Conservation (phyloP, 192 early-diverging fungal genomes). For the Coemansia sp. region DNA sequence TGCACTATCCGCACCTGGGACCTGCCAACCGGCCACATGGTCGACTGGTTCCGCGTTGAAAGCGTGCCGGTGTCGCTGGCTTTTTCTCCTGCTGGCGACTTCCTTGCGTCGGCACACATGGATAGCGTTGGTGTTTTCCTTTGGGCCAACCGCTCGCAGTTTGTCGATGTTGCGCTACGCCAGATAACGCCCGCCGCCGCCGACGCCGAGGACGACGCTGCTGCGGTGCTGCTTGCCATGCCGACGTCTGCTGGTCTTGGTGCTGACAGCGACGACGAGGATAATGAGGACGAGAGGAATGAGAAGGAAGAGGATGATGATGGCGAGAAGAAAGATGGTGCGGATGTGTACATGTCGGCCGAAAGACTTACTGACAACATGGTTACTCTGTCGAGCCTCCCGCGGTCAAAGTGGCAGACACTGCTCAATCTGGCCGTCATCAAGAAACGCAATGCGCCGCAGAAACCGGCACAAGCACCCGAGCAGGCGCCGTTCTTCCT, state of each 20-base stretch:
- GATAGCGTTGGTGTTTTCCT: constrained; percentile 90
- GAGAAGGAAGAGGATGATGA: neutral
- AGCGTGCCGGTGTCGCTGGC: constrained; percentile 80
- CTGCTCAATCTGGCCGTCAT: constrained; percentile 87
- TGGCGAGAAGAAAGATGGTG: neutral
- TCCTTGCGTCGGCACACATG: constrained; percentile 89
- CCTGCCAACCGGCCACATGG: constrained; percentile 84
- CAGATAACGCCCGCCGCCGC: constrained; percentile 51
- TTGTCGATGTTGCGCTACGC: constrained; percentile 67
- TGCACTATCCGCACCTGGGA: constrained; percentile 94
- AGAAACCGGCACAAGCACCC: constrained; percentile 82
- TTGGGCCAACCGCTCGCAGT: constrained; percentile 90
- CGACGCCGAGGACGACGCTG: constrained; percentile 22
- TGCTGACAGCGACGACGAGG: constrained; percentile 1
- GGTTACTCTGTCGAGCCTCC: constrained; percentile 82
- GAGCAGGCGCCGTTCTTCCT: constrained; percentile 96
- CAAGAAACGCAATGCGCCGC: constrained; percentile 92
- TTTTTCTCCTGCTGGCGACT: constrained; percentile 91
- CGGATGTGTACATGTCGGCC: constrained; percentile 35
- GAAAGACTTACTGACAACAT: constrained; percentile 77
- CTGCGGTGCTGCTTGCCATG: constrained; percentile 53
- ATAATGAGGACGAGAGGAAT: constrained; percentile 46
- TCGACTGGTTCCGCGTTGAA: constrained; percentile 80
- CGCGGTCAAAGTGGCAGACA: constrained; percentile 89
- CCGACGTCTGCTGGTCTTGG: constrained; percentile 61